Percentiles rank a stretch among this genome's conserved stretches.
Conservation (phyloP, 148 eudicot genomes). For the Camellia lanceoleosa region DNA sequence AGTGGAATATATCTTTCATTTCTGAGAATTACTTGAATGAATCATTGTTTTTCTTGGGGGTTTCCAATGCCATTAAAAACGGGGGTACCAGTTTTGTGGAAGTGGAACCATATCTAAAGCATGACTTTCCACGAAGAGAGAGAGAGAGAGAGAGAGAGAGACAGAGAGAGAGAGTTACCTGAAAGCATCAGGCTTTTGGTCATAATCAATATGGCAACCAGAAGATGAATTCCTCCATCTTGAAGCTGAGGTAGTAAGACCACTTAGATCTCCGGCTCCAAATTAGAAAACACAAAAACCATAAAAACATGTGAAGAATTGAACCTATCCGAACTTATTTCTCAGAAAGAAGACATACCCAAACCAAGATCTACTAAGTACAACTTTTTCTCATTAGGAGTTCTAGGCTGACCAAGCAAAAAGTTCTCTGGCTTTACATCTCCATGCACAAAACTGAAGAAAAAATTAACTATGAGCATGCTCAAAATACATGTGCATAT, state of each 20-base stretch:
- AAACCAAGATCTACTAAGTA: conserved; percentile 59
- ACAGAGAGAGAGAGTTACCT: conserved; percentile 25
- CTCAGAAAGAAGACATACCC: conserved; percentile 29
- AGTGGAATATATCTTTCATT: background rate
- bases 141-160: background rate
- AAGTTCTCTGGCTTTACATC: conserved; percentile 68
- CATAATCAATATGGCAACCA: conserved; percentile 47
- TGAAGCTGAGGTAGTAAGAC: conserved; percentile 35
- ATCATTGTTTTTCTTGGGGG: background rate
- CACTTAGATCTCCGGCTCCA: conserved; percentile 4
- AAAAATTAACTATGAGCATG: background rate
- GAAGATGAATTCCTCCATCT: conserved; percentile 44
- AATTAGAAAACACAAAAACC: background rate
- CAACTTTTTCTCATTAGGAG: conserved; percentile 43
- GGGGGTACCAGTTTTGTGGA: background rate
- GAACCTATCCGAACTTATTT: background rate
- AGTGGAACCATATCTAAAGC: background rate
- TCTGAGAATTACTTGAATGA: background rate
- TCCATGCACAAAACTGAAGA: conserved; percentile 58
- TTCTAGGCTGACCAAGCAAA: conserved; percentile 60
- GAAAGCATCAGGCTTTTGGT: conserved; percentile 56
- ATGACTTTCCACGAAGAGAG: background rate
- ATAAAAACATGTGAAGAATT: background rate
- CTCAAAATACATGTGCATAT: too few relatives aligned
- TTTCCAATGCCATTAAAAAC: background rate